Base-by-base conservation (phyloP, 1,284 basidiomycete species). In the Moesziomyces sp. region DNA sequence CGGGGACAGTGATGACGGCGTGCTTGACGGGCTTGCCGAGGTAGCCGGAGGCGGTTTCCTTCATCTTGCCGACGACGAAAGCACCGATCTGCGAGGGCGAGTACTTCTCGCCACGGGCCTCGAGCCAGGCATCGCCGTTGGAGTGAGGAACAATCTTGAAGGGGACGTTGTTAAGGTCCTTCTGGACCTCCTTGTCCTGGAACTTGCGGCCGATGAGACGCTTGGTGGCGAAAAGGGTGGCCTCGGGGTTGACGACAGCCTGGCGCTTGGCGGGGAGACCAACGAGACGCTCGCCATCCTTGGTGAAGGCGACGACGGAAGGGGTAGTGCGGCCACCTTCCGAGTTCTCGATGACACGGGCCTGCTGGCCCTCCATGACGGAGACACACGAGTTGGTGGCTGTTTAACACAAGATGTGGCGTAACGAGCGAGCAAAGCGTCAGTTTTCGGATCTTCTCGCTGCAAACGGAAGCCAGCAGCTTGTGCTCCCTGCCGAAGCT, bases 321-420 rank as follows among this genome's bases (percentile, higher is more conserved):
- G 97, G 97, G 30, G 96, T 99, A 76, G 96, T 98, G 82, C 96
- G 91, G 71, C 93, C 93, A 88, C 96, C 96, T 88, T 99, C 96
- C 13, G 94, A 87, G 88, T 99, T 98, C 87, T 98, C 96, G 80
- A 99, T 92, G 75, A 99, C 96, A 78, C 93, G 91, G 59, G 95
- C 87, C 94, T 91, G 82, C 67, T 82, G 80, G 52, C 94, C 95
- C 88, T 97, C 95, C 93, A 95, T 97, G 47, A 82, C 73, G 38
- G 81, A 80, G 30, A 83, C 81, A 77, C 81, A 83, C 52, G 81
- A 83, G 80, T 83, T 83, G 71, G 80, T 83, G 46, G 79, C 66
- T 76, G 57, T 10, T 30, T 30, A 8, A 2, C 21, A 21, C 21
- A 21, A 21, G 21, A 21, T 21, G 30, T 11, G 30, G 11, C 5